Conservation (phyloP, 306 rosid species). For the Lathyrus aphaca region DNA sequence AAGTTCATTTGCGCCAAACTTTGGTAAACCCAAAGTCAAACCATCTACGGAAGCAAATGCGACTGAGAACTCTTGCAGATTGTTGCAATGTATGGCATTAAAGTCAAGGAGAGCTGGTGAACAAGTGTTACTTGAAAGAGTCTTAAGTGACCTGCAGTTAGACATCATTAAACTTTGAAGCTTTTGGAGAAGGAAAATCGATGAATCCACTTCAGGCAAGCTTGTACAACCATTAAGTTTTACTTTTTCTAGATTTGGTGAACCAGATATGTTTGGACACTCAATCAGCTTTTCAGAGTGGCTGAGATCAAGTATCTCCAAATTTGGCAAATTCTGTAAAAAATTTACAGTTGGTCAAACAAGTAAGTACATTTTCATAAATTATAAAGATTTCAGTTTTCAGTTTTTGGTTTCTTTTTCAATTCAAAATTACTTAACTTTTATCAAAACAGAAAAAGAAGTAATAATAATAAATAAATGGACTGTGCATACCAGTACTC, state of each 20-base stretch:
- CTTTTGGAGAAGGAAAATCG: background rate
- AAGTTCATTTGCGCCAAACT: background rate
- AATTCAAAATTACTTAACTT: background rate
- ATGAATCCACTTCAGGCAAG: conserved; percentile 4
- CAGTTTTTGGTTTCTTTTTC: background rate
- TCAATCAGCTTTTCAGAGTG: background rate
- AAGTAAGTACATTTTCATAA: no score
- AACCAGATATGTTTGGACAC: conserved; percentile 15
- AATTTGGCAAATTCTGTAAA: conserved; percentile 17
- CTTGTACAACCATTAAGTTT: rapidly evolving
- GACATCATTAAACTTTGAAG: rapidly evolving
- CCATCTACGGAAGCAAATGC: background rate
- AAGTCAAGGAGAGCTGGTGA: background rate
- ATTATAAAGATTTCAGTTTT: no score
- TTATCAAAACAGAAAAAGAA: background rate
- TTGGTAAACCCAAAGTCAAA: background rate
- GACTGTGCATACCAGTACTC: background rate
- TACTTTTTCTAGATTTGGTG: background rate
- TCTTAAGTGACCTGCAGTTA: conserved; percentile 6
- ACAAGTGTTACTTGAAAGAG: conserved; percentile 5
- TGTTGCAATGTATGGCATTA: rapidly evolving
- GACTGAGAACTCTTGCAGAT: conserved; percentile 10
- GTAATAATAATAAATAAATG: background rate
- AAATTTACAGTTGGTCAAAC: background rate
- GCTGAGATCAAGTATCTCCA: background rate